Base-by-base conservation (phyloP, 257 asterid genomes). In the Echium plantagineum region DNA sequence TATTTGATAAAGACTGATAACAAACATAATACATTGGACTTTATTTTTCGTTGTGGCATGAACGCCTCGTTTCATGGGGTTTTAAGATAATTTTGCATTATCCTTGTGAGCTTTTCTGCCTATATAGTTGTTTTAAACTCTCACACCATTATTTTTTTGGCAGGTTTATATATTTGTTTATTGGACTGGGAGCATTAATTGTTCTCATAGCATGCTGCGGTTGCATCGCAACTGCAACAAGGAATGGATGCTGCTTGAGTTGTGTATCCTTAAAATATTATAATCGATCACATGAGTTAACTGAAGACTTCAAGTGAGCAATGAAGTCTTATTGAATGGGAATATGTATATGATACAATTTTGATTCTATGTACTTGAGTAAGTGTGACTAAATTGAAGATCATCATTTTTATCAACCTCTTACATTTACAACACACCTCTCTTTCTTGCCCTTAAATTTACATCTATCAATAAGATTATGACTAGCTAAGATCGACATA, bases 121-220 rank as follows among this genome's bases (percentile, higher is more conserved):
- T 55, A 20, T 3, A 19, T 21, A 18, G 28, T 53, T 53, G 49
- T 53, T 28, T 53, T n/a, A 17, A 52, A 49, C 46, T 32, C 10
- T 66, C 28, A 31, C 52, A 47, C 48, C 61, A 19, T 58, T 60
- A 70, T 66, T 26, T 48, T 55, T 4, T 28, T 69, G 69, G 80
- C 94, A 93, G 99, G 99, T 93, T 93, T 76, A 86, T 93, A 57
- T 93, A 93, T 75, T 74, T 86, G 62, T 86, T 93, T 77, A 83
- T 74, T 58, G 96, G 93, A 55, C 64, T 75, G 70, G 99, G 99
- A 48, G 93, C 60, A 35, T 78, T 72, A 72, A 74, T 93, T 70
- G 82, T 86, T 22, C 30, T 93, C 62, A 66, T 89, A 70, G 83
- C 96, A 52, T 93, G 89, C 74, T 84, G 85, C 62, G 99, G 99